Evolutionary conservation across 2,329 filamentous ascomycete species (phyloP), one percentile per base, ranked within the genome.

Genomic region (Hypoxylon rubiginosum): DNA sequence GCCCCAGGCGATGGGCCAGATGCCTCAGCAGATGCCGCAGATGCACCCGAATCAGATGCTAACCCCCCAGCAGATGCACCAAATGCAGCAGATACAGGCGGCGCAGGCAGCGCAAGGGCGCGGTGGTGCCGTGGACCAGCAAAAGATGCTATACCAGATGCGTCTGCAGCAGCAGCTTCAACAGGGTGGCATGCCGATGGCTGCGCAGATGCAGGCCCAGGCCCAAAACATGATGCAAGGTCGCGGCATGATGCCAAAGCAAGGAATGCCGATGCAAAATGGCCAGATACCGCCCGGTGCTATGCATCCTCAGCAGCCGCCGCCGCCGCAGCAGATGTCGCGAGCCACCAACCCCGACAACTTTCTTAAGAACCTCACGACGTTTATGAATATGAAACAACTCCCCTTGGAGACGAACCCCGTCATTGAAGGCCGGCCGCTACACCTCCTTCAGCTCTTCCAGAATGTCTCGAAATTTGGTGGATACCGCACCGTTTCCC

Each of bases 391-490:
- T 64, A 85, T 88, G 51, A 90, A 91, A 64, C 88, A 90, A 32
- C 82, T 93, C 17, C 90, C 89, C 0, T 84, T 98, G 53, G 93
- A 97, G 50, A 82, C 86, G 0, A 91, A 90, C 67, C 94, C 94
- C 0, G 81, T 88, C 21, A 86, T 97, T 24, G 90, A 88, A 57
- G 92, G 93, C 57, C 89, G 92, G 10, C 87, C 86, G 0, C 84
- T 98, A 39, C 91, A 91, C 72, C 80, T 97, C 11, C 87, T 93
- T 74, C 86, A 90, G 66, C 83, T 98, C 2, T 98, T 97, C 77
- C 88, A 91, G 66, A 83, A 88, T 0, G 92, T 97, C 1, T 86
- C 90, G 71, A 94, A 92, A 72, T 84, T 87, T 70, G 92, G 92
- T 24, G 94, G 94, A 4, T 96, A 91, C 60, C 92, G 91, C 71